Evolutionary conservation across 2,329 filamentous ascomycete genomes (phyloP).

Genomic region (Hansfordia pulvinata): DNA sequence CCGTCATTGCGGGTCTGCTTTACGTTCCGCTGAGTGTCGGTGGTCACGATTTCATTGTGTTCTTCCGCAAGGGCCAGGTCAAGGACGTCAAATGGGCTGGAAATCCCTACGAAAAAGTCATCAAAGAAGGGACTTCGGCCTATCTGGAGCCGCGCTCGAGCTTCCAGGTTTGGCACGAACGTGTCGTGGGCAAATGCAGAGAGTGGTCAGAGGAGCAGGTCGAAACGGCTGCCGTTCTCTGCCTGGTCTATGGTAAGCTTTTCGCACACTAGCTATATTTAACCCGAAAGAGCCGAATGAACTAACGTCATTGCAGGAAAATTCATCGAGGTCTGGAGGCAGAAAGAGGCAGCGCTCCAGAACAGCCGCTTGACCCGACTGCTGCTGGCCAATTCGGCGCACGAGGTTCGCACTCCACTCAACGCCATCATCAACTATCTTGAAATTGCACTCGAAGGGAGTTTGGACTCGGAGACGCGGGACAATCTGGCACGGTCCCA

Average conservation of each 20-base stretch:
- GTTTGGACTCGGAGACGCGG: slow-evolving; percentile 66
- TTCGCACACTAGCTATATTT: neutral
- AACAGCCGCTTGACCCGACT: slow-evolving; percentile 69
- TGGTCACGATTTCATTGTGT: slow-evolving; percentile 77
- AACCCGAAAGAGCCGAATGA: neutral
- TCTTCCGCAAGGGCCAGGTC: slow-evolving; percentile 67
- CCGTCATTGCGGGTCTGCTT: slow-evolving; percentile 62
- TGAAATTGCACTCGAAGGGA: slow-evolving; percentile 76
- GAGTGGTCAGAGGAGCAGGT: slow-evolving; percentile 86
- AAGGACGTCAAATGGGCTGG: slow-evolving; percentile 76
- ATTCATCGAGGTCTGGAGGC: slow-evolving; percentile 87
- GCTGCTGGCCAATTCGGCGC: slow-evolving; percentile 75
- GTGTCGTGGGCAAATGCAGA: slow-evolving; percentile 64
- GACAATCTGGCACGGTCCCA: slow-evolving; percentile 78
- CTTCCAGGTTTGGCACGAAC: slow-evolving; percentile 74
- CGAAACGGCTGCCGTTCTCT: slow-evolving; percentile 78
- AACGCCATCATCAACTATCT: slow-evolving; percentile 94
- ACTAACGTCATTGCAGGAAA: slow-evolving; percentile 25
- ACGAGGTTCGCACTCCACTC: slow-evolving; percentile 79
- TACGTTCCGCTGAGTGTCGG: slow-evolving; percentile 68
- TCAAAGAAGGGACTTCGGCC: slow-evolving; percentile 57
- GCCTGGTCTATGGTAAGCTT: slow-evolving; percentile 65
- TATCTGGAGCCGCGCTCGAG: slow-evolving; percentile 69
- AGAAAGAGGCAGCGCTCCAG: slow-evolving; percentile 75
- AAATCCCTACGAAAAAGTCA: slow-evolving; percentile 70